Evolutionary conservation across 2,329 filamentous ascomycete genomes (phyloP).

Genomic region (Xylariaceae sp.): DNA sequence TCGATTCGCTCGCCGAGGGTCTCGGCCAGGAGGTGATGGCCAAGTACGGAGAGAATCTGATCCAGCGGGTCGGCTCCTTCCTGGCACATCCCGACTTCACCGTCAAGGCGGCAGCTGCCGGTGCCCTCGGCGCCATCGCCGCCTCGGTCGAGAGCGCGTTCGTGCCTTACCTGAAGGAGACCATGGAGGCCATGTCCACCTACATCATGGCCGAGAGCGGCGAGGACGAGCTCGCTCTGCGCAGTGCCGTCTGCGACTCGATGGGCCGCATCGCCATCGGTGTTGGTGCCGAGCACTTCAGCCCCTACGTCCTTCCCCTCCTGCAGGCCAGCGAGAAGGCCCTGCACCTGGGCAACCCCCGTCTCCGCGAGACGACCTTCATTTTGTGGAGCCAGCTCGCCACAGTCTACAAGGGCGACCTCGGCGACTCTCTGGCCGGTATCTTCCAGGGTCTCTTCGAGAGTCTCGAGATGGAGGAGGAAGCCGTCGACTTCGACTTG

Average conservation of each 20-base stretch:
- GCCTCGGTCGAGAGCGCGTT: slow-evolving; percentile 78
- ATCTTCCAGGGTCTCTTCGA: slow-evolving; percentile 77
- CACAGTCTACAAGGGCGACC: slow-evolving; percentile 85
- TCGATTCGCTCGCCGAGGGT: slow-evolving; percentile 86
- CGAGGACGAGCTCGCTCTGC: slow-evolving; percentile 83
- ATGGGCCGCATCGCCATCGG: slow-evolving; percentile 89
- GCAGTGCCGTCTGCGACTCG: slow-evolving; percentile 84
- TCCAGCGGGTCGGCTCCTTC: slow-evolving; percentile 77
- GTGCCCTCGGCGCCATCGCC: slow-evolving; percentile 86
- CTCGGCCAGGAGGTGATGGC: slow-evolving; percentile 76
- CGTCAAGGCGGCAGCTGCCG: slow-evolving; percentile 83
- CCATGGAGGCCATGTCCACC: slow-evolving; percentile 81
- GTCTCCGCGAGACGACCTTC: slow-evolving; percentile 92
- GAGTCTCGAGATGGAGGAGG: slow-evolving; percentile 81
- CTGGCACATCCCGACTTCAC: slow-evolving; percentile 80
- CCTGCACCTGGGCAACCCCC: slow-evolving; percentile 78
- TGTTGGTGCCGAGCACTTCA: slow-evolving; percentile 79
- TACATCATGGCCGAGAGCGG: slow-evolving; percentile 83
- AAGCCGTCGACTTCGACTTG: slow-evolving; percentile 72
- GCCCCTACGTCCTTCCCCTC: slow-evolving; percentile 82
- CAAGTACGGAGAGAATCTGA: slow-evolving; percentile 74
- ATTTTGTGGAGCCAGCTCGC: slow-evolving; percentile 93
- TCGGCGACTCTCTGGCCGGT: slow-evolving; percentile 70
- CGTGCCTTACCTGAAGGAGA: slow-evolving; percentile 83
- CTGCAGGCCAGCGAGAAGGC: slow-evolving; percentile 93